Conservation (phyloP, 371 early-diverging fungal genomes). For the Apophysomyces trapeziformis region DNA sequence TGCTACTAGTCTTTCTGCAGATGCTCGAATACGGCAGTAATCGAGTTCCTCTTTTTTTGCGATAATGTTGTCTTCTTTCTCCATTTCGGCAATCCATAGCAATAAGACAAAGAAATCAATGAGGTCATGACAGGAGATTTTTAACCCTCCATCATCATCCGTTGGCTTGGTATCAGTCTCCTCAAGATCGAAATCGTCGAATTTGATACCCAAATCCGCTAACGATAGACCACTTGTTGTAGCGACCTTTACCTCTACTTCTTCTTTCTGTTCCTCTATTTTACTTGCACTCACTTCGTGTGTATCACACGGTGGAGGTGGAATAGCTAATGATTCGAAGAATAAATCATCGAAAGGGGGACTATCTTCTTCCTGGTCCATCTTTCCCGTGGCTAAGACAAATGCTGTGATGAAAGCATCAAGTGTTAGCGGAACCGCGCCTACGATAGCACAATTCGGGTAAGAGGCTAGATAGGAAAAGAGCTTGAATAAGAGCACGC, state of each 20-base stretch:
- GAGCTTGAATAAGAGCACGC: conserved; percentile 47
- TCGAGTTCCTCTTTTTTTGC: conserved; percentile 3
- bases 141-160: conserved; percentile 12
- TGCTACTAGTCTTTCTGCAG: conserved; percentile 13
- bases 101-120: conserved; percentile 32
- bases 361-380: conserved; percentile 28
- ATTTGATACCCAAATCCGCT: conserved; percentile 46
- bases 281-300: neutral
- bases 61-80: conserved; percentile 20
- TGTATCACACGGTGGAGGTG: conserved; percentile 18
- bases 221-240: conserved; percentile 31
- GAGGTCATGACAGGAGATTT: conserved; percentile 38
- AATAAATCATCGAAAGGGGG: conserved; percentile 37
- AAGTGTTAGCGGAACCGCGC: conserved; percentile 30
- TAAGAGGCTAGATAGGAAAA: conserved; percentile 53
- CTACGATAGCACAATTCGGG: conserved; percentile 26
- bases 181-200: conserved; percentile 40
- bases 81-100: conserved; percentile 43
- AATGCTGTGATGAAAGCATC: conserved; percentile 49
- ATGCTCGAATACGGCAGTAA: conserved; percentile 15
- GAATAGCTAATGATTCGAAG: conserved; percentile 48
- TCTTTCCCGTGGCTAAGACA: conserved; percentile 36
- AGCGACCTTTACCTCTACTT: neutral
- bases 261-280: conserved; percentile 6
- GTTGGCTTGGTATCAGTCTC: neutral